These are phyloP conservation scores for Amaranthus hypochondriacus DNA, from an alignment of 148 eudicot species.

Conservation along the genomic window DNA sequence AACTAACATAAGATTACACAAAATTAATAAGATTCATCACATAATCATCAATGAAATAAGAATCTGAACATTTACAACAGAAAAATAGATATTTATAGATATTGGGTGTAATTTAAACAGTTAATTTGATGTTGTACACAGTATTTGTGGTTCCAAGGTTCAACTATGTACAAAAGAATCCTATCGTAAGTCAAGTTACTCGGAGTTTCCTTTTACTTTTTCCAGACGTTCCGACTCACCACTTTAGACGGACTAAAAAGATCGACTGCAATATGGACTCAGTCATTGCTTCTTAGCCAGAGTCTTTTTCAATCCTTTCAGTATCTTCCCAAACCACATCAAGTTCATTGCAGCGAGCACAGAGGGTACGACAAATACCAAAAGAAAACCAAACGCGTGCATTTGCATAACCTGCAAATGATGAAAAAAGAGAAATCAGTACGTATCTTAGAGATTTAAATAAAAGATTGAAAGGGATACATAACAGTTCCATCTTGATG, in stretches of 20 bases:
- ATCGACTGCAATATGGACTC: neutral
- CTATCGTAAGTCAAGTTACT: slow-evolving; percentile 5
- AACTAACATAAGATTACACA: too few relatives aligned
- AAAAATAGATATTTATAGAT: neutral
- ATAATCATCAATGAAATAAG: too few relatives aligned
- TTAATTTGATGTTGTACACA: neutral
- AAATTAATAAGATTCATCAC: too few relatives aligned
- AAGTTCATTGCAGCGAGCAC: slow-evolving; percentile 80
- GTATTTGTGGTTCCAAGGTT: neutral
- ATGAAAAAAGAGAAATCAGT: neutral
- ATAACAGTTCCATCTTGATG: too few relatives aligned
- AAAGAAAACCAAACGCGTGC: slow-evolving; percentile 68
- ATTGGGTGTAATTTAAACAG: neutral
- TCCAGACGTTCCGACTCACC: neutral
- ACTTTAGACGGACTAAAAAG: slow-evolving; percentile 9
- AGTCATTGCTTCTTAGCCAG: slow-evolving; percentile 58
- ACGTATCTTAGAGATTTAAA: neutral
- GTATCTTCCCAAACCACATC: slow-evolving; percentile 93
- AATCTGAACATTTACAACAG: neutral
- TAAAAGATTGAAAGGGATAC: too few relatives aligned
- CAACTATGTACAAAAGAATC: slow-evolving; percentile 24
- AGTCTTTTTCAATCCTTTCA: slow-evolving; percentile 82
- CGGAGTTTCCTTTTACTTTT: neutral
- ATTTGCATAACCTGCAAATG: slow-evolving; percentile 64
- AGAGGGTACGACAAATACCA: slow-evolving; percentile 72